phyloP scores from a whole-genome alignment of 2,329 filamentous ascomycete genomes.

The Pseudogymnoascus verrucosus region DNA sequence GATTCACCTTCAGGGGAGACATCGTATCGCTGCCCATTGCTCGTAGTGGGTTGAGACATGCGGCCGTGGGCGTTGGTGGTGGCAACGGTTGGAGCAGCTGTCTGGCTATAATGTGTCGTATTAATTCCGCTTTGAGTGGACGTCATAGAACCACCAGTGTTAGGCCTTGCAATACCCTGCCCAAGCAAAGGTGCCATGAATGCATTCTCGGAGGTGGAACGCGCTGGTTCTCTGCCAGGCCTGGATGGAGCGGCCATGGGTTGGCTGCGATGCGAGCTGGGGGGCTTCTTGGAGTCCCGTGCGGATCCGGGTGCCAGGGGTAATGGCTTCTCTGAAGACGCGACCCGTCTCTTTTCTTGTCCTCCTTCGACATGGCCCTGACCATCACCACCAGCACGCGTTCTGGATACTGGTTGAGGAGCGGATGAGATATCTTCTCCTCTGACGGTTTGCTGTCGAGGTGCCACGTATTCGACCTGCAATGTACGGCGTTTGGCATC shows the following conservation, averaged over 20 bases:
- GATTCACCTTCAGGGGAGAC: conserved; percentile 58
- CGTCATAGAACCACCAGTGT: conserved; percentile 74
- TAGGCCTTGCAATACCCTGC: conserved; percentile 51
- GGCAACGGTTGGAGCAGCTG: conserved; percentile 76
- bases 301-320: conserved; percentile 42
- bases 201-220: conserved; percentile 45
- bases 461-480: conserved; percentile 95
- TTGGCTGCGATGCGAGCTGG: conserved; percentile 29
- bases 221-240: conserved; percentile 41
- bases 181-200: conserved; percentile 45
- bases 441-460: conserved; percentile 74
- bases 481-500: conserved; percentile 91
- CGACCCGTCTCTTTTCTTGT: conserved; percentile 27
- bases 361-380: conserved; percentile 42
- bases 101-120: conserved; percentile 65
- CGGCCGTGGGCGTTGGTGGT: conserved; percentile 83
- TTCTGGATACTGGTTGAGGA: conserved; percentile 33
- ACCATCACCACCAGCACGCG: conserved; percentile 46
- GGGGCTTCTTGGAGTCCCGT: conserved; percentile 36
- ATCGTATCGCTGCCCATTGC: conserved; percentile 56
- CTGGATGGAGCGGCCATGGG: conserved; percentile 38
- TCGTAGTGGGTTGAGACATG: conserved; percentile 68
- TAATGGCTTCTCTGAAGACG: conserved; percentile 48
- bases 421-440: conserved; percentile 33
- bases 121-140: conserved; percentile 43